Evolutionary conservation across 2,329 filamentous ascomycete genomes (phyloP).

Genomic region (Metarhizium brunneum): DNA sequence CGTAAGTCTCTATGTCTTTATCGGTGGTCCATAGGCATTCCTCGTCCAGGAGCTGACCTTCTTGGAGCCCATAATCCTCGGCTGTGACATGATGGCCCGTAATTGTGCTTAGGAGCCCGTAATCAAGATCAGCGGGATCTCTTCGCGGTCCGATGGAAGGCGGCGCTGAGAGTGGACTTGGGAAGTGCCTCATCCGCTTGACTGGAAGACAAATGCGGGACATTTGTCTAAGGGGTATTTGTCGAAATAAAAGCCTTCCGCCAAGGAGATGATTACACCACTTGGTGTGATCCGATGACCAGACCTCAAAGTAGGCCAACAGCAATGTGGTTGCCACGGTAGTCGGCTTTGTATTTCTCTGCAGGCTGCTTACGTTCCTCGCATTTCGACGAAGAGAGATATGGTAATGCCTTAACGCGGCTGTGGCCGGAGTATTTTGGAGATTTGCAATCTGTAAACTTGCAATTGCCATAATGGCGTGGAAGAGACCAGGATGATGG

Average conservation of each 20-base stretch:
- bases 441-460: slow-evolving; percentile 83
- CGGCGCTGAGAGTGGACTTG: not conserved
- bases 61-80: slow-evolving; percentile 27
- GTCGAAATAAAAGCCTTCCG: slow-evolving; percentile 69
- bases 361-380: slow-evolving; percentile 60
- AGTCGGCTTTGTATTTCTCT: slow-evolving; percentile 62
- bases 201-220: slow-evolving; percentile 60
- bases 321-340: slow-evolving; percentile 84
- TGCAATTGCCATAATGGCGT: slow-evolving; percentile 80
- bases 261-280: slow-evolving; percentile 92
- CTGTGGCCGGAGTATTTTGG: slow-evolving; percentile 62
- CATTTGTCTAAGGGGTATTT: slow-evolving; percentile 70
- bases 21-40: slow-evolving; percentile 26
- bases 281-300: slow-evolving; percentile 87
- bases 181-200: slow-evolving; percentile 33
- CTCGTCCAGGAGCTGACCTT: slow-evolving; percentile 18
- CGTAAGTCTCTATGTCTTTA: slow-evolving; percentile 68
- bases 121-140: slow-evolving; percentile 31
- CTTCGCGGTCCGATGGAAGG: slow-evolving; percentile 6
- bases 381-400: slow-evolving; percentile 72
- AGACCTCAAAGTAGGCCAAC: slow-evolving; percentile 87
- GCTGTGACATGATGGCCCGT: slow-evolving; percentile 29
- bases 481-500: slow-evolving; percentile 75
- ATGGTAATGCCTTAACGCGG: slow-evolving; percentile 87
- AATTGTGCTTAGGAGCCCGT: slow-evolving; percentile 30